Conservation (phyloP, 768 basidiomycete species). For the Auricularia sp. region DNA sequence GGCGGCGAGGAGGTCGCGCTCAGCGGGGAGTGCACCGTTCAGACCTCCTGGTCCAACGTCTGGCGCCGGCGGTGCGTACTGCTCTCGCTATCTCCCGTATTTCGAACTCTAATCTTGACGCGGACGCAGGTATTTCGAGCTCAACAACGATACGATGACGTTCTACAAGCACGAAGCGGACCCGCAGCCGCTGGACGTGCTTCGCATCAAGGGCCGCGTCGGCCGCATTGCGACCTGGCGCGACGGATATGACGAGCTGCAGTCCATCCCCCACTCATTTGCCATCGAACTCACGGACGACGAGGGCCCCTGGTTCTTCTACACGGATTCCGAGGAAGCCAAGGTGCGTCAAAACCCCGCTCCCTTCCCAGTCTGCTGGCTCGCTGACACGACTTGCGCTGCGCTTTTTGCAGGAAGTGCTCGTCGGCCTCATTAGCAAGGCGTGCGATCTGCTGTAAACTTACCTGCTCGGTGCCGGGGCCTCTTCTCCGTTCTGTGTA, state of each 20-base stretch:
- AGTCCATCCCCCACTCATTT: conserved; percentile 57
- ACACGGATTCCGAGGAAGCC: conserved; percentile 10
- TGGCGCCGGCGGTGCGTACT: conserved; percentile 44
- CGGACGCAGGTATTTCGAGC: conserved; percentile 34
- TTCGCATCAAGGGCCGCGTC: conserved; percentile 33
- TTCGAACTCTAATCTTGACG: too few relatives aligned
- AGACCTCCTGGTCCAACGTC: conserved; percentile 38
- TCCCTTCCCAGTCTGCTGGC: neutral
- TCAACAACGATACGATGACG: conserved; percentile 35
- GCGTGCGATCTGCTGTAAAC: neutral
- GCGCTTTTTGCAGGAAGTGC: neutral
- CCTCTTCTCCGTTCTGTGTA: too few relatives aligned
- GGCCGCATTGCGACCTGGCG: conserved; percentile 46
- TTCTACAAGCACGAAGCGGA: conserved; percentile 41
- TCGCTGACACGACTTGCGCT: neutral
- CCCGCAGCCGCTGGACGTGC: conserved; percentile 18
- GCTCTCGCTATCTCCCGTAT: too few relatives aligned
- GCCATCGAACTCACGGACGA: conserved; percentile 47
- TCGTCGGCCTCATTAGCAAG: conserved; percentile 1
- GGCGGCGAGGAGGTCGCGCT: conserved; percentile 26
- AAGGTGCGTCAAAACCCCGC: neutral
- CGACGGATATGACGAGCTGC: conserved; percentile 57
- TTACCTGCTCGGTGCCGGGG: too few relatives aligned
- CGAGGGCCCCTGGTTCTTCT: conserved; percentile 43
- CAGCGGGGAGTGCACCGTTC: conserved; percentile 54